phyloP scores from a whole-genome alignment of 768 basidiomycete species.

The Polyporus arcularius region DNA sequence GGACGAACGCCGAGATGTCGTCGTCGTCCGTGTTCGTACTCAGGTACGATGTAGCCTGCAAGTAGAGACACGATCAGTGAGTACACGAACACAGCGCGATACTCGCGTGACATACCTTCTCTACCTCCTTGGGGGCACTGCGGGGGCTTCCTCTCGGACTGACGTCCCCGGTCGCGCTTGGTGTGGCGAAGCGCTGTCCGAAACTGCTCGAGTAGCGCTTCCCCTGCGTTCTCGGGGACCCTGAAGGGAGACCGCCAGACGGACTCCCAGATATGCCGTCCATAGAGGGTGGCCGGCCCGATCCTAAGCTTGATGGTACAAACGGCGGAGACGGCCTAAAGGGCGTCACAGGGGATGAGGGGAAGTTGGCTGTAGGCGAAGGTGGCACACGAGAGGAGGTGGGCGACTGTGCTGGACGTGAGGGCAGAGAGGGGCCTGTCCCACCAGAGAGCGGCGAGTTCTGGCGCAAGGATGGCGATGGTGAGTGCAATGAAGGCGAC shows the following conservation, averaged over 20 bases:
- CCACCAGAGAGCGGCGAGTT: slow-evolving; percentile 44
- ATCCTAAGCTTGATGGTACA: slow-evolving; percentile 44
- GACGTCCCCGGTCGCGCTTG: slow-evolving; percentile 37
- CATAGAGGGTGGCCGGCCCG: slow-evolving; percentile 41
- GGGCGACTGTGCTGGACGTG: slow-evolving; percentile 40
- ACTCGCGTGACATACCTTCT: slow-evolving; percentile 20
- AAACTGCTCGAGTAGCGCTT: slow-evolving; percentile 82
- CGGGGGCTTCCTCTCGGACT: slow-evolving; percentile 44
- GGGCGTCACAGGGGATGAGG: slow-evolving; percentile 34
- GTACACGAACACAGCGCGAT: not conserved
- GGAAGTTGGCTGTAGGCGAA: slow-evolving; percentile 35
- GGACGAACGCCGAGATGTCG: slow-evolving; percentile 76
- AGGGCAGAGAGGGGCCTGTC: slow-evolving; percentile 35
- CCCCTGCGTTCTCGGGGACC: slow-evolving; percentile 28
- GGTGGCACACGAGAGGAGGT: slow-evolving; percentile 44
- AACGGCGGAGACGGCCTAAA: slow-evolving; percentile 43
- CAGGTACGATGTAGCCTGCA: slow-evolving; percentile 45
- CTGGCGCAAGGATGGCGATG: slow-evolving; percentile 48
- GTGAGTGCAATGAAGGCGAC: slow-evolving; percentile 50
- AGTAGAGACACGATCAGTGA: slow-evolving; percentile 4
- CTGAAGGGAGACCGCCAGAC: slow-evolving; percentile 8
- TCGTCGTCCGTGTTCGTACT: slow-evolving; percentile 65
- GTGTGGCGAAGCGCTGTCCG: slow-evolving; percentile 62
- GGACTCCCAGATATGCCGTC: slow-evolving; percentile 25
- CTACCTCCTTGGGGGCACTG: slow-evolving; percentile 35